Evolutionary conservation across 2,329 filamentous ascomycete species (phyloP).

Genomic region (Epichloe sibirici): DNA sequence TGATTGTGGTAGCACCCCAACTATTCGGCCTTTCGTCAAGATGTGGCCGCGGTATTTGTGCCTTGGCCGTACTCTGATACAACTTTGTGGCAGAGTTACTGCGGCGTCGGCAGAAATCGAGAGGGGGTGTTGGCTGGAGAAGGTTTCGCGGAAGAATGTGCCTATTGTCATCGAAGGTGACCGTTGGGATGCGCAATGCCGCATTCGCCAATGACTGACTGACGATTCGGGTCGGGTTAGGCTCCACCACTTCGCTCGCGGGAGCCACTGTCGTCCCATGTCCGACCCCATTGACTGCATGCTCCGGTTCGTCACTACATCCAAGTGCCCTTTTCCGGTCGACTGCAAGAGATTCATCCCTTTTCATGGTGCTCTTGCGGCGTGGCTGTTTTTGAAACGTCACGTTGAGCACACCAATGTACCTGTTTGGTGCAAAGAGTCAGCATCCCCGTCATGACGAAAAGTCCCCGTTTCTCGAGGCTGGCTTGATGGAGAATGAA

Average conservation of each 20-base stretch:
- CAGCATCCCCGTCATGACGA: not conserved
- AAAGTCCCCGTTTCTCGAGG: too few relatives aligned
- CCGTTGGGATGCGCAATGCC: constrained; percentile 63
- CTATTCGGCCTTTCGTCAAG: constrained; percentile 49
- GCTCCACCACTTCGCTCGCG: constrained; percentile 9
- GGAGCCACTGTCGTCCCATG: not conserved
- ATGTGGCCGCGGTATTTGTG: constrained; percentile 18
- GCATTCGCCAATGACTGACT: constrained; percentile 64
- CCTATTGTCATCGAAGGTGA: constrained; percentile 86
- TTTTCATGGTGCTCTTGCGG: constrained; percentile 43
- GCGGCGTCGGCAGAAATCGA: constrained; percentile 19
- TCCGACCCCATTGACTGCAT: constrained; percentile 3
- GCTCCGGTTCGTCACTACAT: constrained; percentile 6
- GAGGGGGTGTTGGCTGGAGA: constrained; percentile 47
- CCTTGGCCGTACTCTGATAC: constrained; percentile 5
- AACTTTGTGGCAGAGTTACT: constrained; percentile 20
- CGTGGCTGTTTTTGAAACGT: constrained; percentile 80
- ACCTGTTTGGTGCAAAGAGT: constrained; percentile 38
- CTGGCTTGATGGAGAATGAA: not conserved
- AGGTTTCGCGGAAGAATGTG: constrained; percentile 84
- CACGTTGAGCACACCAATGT: constrained; percentile 93
- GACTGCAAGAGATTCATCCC: constrained; percentile 29
- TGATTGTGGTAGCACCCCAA: constrained; percentile 89
- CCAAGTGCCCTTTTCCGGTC: constrained; percentile 26
- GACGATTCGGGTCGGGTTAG: constrained; percentile 31